These are phyloP conservation scores for Balansia obtecta DNA, from an alignment of 2,329 filamentous ascomycete species.

Conservation along the genomic window DNA sequence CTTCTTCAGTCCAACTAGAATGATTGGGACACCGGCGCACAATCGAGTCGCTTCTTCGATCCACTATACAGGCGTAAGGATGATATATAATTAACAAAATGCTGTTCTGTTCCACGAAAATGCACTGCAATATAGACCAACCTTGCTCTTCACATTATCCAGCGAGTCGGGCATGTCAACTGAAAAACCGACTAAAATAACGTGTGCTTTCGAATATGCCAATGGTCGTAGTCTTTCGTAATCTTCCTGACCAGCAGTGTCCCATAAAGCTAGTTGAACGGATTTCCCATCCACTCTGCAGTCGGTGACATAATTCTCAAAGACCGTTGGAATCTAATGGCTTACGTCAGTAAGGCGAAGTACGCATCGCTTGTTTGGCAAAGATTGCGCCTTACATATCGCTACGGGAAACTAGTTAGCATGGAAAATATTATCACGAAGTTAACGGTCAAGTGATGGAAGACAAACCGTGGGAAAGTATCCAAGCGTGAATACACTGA, in stretches of 20 bases:
- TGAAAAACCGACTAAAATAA: conserved; percentile 91
- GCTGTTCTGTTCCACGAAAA: neutral
- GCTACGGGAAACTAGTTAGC: conserved; percentile 25
- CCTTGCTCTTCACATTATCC: conserved; percentile 97
- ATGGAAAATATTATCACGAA: neutral
- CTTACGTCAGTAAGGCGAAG: conserved; percentile 9
- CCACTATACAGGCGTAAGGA: conserved; percentile 51
- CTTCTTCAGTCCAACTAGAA: conserved; percentile 93
- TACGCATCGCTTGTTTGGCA: neutral
- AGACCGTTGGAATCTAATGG: conserved; percentile 74
- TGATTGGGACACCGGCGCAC: conserved; percentile 85
- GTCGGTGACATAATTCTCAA: conserved; percentile 99
- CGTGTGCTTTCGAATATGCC: conserved; percentile 93
- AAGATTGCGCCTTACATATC: conserved; percentile 37
- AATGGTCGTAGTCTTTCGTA: conserved; percentile 91
- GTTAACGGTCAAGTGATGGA: conserved; percentile 14
- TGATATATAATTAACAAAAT: conserved; percentile 3
- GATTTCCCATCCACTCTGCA: conserved; percentile 96
- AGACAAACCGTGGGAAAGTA: conserved; percentile 89
- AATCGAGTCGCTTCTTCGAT: conserved; percentile 89
- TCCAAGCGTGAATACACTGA: conserved; percentile 94
- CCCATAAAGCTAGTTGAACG: conserved; percentile 96
- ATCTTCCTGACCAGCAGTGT: conserved; percentile 98
- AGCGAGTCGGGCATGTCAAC: conserved; percentile 92
- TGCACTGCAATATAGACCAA: conserved; percentile 22